Conservation (phyloP, 2,329 filamentous ascomycete species). For the Chlorencoelia australis region DNA sequence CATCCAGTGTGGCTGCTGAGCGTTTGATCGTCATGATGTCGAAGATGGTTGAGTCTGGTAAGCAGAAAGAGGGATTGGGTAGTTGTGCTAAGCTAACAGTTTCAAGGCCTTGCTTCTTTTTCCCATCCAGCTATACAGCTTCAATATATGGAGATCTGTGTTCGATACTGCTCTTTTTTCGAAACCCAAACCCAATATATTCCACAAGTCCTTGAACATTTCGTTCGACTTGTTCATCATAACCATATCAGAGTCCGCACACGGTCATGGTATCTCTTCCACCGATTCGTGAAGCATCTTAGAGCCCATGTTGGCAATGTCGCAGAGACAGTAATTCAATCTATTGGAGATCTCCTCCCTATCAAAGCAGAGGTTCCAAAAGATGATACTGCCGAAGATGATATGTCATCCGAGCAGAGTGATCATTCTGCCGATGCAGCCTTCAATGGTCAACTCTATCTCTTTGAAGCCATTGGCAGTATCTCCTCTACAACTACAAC, state of each 20-base stretch:
- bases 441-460: slow-evolving; percentile 83
- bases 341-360: slow-evolving; percentile 75
- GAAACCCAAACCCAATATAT: slow-evolving; percentile 75
- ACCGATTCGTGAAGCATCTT: slow-evolving; percentile 82
- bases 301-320: slow-evolving; percentile 77
- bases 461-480: slow-evolving; percentile 90
- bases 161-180: slow-evolving; percentile 88
- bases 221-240: slow-evolving; percentile 84
- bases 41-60: slow-evolving; percentile 88
- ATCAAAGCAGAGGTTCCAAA: slow-evolving; percentile 84
- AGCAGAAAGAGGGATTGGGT: slow-evolving; percentile 26
- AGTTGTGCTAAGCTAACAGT: slow-evolving; percentile 18
- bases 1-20: slow-evolving; percentile 68
- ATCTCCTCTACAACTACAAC: slow-evolving; percentile 76
- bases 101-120: slow-evolving; percentile 70
- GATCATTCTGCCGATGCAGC: slow-evolving; percentile 83
- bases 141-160: slow-evolving; percentile 98
- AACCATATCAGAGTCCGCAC: slow-evolving; percentile 77
- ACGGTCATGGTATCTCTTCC: slow-evolving; percentile 94
- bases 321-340: slow-evolving; percentile 83
- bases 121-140: slow-evolving; percentile 85
- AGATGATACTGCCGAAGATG: slow-evolving; percentile 67
- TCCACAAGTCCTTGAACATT: slow-evolving; percentile 78
- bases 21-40: slow-evolving; percentile 85
- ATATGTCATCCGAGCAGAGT: slow-evolving; percentile 90